Percentiles rank a stretch among this genome's conserved stretches.
Conservation (phyloP, 2,329 filamentous ascomycete species). For the Aspergillus neoniger region DNA sequence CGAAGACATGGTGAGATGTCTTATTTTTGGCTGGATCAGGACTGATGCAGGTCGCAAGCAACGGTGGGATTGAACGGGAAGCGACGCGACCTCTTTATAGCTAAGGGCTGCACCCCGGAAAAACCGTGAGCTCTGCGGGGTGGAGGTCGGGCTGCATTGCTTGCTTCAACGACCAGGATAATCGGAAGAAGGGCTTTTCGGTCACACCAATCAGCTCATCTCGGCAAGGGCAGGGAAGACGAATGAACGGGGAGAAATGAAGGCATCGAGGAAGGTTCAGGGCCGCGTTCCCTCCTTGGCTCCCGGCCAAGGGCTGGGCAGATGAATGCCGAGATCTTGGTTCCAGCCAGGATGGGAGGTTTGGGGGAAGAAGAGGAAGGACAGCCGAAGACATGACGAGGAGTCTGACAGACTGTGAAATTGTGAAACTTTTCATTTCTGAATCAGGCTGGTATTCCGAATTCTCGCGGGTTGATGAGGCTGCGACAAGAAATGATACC, state of each 20-base stretch:
- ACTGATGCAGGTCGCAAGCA: neutral
- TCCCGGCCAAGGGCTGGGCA: slow-evolving; percentile 9
- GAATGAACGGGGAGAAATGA: slow-evolving; percentile 1
- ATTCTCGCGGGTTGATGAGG: neutral
- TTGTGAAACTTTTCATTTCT: neutral
- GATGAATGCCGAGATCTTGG: slow-evolving; percentile 3
- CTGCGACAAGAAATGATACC: too few species aligned
- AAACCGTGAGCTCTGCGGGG: neutral
- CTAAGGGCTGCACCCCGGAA: neutral
- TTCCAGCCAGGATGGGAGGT: neutral
- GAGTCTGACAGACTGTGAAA: neutral
- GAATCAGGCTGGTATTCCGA: neutral
- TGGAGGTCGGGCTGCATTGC: neutral
- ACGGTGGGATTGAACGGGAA: neutral
- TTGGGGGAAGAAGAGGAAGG: neutral
- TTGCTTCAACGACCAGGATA: neutral
- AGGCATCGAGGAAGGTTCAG: too few species aligned
- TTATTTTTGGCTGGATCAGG: neutral
- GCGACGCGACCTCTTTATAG: neutral
- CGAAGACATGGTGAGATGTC: slow-evolving; percentile 1
- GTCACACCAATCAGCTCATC: neutral
- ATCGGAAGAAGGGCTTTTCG: neutral
- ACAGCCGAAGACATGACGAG: neutral
- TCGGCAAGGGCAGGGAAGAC: neutral
- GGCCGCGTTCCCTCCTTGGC: neutral